Conservation (phyloP, 768 basidiomycete genomes). For the Sutorius australiensis region DNA sequence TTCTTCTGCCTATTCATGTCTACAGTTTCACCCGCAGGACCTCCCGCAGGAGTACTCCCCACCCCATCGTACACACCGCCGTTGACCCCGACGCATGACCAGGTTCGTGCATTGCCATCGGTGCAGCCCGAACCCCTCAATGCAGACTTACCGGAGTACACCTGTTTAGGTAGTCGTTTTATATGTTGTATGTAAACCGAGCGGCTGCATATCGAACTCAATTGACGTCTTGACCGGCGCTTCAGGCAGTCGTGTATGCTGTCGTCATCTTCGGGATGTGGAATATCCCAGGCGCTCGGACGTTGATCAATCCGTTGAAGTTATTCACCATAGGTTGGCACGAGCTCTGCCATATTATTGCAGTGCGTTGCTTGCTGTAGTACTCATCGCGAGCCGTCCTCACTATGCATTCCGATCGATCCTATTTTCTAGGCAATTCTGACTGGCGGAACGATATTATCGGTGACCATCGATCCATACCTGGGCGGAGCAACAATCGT, state of each 20-base stretch:
- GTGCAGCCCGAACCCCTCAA: conserved; percentile 16
- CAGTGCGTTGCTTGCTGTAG: conserved; percentile 44
- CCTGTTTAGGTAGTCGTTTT: conserved; percentile 60
- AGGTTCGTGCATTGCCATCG: conserved; percentile 43
- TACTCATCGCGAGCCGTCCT: conserved; percentile 5
- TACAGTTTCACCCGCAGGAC: conserved; percentile 26
- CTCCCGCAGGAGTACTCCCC: conserved; percentile 33
- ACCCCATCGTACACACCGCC: conserved; percentile 38
- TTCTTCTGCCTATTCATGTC: conserved; percentile 32
- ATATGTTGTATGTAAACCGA: conserved; percentile 58
- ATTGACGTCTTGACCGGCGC: conserved; percentile 5
- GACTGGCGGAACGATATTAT: conserved; percentile 72
- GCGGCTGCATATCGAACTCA: conserved; percentile 7
- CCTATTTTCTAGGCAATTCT: conserved; percentile 56
- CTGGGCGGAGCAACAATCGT: conserved; percentile 62
- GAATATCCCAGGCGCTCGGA: conserved; percentile 79
- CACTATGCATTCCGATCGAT: conserved; percentile 4
- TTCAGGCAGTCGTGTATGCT: conserved; percentile 76
- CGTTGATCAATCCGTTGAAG: conserved; percentile 80
- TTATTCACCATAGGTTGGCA: conserved; percentile 88
- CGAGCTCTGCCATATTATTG: conserved; percentile 79
- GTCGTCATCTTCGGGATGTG: conserved; percentile 86
- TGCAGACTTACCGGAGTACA: conserved; percentile 19
- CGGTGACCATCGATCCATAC: conserved; percentile 82
- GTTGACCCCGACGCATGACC: conserved; percentile 64